A percentile compares a stretch with the other conserved stretches of the same genome.
These are phyloP conservation scores for Trichophyton verrucosum DNA, from an alignment of 2,329 filamentous ascomycete genomes.

Conservation along the genomic window DNA sequence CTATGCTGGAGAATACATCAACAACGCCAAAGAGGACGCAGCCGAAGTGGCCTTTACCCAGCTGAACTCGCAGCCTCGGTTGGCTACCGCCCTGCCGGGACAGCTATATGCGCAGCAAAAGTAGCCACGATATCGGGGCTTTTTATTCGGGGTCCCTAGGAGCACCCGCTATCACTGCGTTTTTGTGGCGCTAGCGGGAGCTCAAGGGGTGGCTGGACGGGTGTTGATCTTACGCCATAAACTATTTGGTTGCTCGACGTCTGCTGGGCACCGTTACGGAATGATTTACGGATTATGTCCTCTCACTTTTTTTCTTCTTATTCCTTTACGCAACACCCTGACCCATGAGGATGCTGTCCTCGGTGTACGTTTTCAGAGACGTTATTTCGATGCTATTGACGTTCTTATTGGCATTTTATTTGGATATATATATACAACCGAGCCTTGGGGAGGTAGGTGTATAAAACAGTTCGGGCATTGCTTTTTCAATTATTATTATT, in stretches of 20 bases:
- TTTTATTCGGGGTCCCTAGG: not conserved
- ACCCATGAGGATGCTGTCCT: not conserved
- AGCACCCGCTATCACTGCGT: not conserved
- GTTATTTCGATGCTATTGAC: not conserved
- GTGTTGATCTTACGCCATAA: not conserved
- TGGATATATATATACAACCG: not conserved
- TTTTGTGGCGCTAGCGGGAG: not conserved
- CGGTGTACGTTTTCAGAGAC: slow-evolving; percentile 3
- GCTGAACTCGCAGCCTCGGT: slow-evolving; percentile 20
- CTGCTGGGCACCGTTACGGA: not conserved
- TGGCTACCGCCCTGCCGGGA: slow-evolving; percentile 12
- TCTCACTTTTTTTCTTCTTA: not conserved
- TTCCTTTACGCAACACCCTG: not conserved
- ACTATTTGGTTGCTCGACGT: not conserved
- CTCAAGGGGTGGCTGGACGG: not conserved
- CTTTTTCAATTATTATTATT: not conserved
- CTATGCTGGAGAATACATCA: slow-evolving; percentile 80
- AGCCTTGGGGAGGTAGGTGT: not conserved
- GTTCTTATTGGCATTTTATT: not conserved
- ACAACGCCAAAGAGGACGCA: slow-evolving; percentile 85
- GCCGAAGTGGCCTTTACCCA: slow-evolving; percentile 56
- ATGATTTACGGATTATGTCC: not conserved
- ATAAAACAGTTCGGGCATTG: not conserved
- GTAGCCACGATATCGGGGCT: not conserved
- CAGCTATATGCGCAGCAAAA: slow-evolving; percentile 8